Evolutionary conservation across 2,329 filamentous ascomycete species (phyloP).

Genomic region (Hypoxylon sp.): DNA sequence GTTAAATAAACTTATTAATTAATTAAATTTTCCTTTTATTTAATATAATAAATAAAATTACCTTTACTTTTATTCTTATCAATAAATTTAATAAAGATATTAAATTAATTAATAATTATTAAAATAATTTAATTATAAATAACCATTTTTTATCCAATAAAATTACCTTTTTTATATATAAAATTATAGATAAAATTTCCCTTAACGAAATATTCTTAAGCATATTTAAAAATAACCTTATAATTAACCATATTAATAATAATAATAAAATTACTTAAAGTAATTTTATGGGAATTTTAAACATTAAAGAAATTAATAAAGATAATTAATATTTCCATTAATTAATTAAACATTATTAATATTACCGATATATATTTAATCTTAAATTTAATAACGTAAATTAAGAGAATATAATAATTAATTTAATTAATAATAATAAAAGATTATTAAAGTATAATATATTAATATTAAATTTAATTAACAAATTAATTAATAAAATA

Average conservation of each 20-base stretch:
- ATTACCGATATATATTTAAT: not conserved
- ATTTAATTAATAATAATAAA: not conserved
- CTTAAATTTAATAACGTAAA: not conserved
- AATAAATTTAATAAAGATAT: no score
- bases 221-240: not conserved
- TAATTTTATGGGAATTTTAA: not conserved
- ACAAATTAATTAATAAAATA: no score
- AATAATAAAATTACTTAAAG: not conserved
- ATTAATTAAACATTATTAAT: not conserved
- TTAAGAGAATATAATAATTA: conserved; percentile 2
- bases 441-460: not conserved
- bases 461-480: no score
- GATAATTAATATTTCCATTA: no score
- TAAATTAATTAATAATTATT: no score
- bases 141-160: no score
- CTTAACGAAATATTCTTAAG: not conserved
- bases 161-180: no score
- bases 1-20: not conserved
- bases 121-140: no score
- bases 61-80: not conserved
- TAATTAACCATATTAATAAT: not conserved
- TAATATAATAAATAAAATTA: not conserved
- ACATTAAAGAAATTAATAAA: not conserved
- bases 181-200: not conserved
- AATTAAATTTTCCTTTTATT: no score